A percentile compares a stretch with the other conserved stretches of the same genome.
These are phyloP conservation scores for Chlorella sp. DNA, from an alignment of 139 green algal genomes.

Conservation along the genomic window DNA sequence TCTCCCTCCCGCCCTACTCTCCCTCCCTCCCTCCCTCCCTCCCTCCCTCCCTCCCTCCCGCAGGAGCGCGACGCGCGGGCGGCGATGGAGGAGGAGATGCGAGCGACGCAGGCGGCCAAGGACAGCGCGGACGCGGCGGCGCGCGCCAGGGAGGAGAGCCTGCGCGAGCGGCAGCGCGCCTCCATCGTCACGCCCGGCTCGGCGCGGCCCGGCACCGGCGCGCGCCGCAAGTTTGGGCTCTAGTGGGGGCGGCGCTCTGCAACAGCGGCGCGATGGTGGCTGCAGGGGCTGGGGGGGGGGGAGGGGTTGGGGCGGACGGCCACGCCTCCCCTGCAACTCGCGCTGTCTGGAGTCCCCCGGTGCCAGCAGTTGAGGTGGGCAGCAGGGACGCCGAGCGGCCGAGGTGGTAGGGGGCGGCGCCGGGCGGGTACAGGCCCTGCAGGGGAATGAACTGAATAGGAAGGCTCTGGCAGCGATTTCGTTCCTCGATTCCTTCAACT, in stretches of 20 bases:
- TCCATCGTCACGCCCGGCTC: constrained; percentile 76
- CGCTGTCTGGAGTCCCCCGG: too few species aligned
- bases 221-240: constrained; percentile 41
- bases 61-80: constrained; percentile 68
- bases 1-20: background rate
- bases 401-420: too few species aligned
- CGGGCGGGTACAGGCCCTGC: too few species aligned
- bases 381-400: too few species aligned
- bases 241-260: background rate
- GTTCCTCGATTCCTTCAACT: too few species aligned
- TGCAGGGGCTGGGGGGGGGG: too few species aligned
- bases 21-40: background rate
- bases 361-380: too few species aligned
- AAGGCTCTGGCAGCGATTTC: too few species aligned
- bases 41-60: too few species aligned
- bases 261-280: background rate
- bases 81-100: constrained; percentile 84
- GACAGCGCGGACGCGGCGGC: constrained; percentile 31
- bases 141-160: constrained; percentile 29
- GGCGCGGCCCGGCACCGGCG: constrained; percentile 1
- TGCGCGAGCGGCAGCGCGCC: constrained; percentile 50
- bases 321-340: too few species aligned
- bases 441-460: too few species aligned
- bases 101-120: constrained; percentile 46
- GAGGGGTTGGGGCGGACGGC: too few species aligned